phyloP scores from a whole-genome alignment of 2,329 filamentous ascomycete genomes.

The Eutypa lata region DNA sequence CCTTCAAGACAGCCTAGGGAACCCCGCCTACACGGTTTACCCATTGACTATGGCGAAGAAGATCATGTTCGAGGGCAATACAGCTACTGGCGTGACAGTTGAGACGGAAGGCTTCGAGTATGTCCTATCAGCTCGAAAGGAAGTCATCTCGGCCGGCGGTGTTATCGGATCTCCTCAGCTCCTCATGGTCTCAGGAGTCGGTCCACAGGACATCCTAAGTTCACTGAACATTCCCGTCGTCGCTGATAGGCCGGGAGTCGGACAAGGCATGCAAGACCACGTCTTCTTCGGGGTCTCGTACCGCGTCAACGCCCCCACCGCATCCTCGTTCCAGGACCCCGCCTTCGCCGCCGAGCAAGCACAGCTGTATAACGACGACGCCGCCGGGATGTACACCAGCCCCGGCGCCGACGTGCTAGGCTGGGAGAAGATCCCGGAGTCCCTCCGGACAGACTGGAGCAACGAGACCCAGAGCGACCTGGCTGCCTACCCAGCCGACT shows the following conservation, averaged over 20 bases:
- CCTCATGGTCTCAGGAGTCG: too few relatives aligned
- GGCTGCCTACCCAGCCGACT: conserved; percentile 26
- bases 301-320: conserved; percentile 31
- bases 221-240: too few relatives aligned
- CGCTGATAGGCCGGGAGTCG: conserved; percentile 63
- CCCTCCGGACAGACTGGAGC: conserved; percentile 16
- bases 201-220: too few relatives aligned
- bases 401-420: conserved; percentile 23
- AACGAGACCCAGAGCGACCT: conserved; percentile 17
- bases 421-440: conserved; percentile 31
- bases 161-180: conserved; percentile 61
- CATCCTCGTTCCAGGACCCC: conserved; percentile 21
- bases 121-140: conserved; percentile 44
- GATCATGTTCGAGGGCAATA: conserved; percentile 13
- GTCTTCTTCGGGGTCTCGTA: conserved; percentile 30
- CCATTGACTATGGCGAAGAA: conserved; percentile 14
- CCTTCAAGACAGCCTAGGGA: conserved; percentile 9
- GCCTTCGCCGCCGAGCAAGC: conserved; percentile 18
- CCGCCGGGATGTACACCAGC: conserved; percentile 24
- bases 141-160: conserved; percentile 64
- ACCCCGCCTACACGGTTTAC: conserved; percentile 13
- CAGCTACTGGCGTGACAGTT: conserved; percentile 14
- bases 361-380: conserved; percentile 20
- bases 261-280: conserved; percentile 57
- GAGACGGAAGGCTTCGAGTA: conserved; percentile 2